These are phyloP conservation scores for Debaryomyces nepalensis DNA, from an alignment of 1,139 yeast species.

Conservation along the genomic window DNA sequence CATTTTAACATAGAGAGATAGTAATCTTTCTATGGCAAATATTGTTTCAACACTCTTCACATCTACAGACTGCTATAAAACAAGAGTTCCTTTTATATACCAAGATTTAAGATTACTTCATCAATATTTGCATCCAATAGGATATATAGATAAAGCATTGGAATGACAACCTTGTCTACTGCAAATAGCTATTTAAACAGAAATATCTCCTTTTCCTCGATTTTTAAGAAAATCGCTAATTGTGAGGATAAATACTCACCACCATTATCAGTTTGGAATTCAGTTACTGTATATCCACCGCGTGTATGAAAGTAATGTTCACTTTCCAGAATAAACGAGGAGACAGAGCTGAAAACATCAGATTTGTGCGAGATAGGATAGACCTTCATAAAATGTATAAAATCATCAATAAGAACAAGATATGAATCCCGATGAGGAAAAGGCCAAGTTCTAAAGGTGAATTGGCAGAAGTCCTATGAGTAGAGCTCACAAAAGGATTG, in stretches of 20 bases:
- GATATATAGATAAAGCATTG: no score
- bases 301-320: background rate
- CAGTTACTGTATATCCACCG: background rate
- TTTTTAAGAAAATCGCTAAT: background rate
- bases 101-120: no score
- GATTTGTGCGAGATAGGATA: background rate
- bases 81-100: no score
- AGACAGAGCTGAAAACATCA: background rate
- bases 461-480: background rate
- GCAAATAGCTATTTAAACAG: no score
- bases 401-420: slow-evolving; percentile 2
- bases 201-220: no score
- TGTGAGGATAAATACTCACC: background rate
- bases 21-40: no score
- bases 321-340: background rate
- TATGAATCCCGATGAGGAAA: background rate
- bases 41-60: no score
- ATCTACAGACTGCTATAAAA: no score
- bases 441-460: background rate
- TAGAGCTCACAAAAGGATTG: background rate
- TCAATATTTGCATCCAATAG: no score
- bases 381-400: background rate
- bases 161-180: no score
- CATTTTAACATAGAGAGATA: no score
- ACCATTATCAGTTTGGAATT: slow-evolving; percentile 1